These are phyloP conservation scores for Aspergillus intermedius DNA, from an alignment of 2,329 filamentous ascomycete genomes.

Conservation along the genomic window DNA sequence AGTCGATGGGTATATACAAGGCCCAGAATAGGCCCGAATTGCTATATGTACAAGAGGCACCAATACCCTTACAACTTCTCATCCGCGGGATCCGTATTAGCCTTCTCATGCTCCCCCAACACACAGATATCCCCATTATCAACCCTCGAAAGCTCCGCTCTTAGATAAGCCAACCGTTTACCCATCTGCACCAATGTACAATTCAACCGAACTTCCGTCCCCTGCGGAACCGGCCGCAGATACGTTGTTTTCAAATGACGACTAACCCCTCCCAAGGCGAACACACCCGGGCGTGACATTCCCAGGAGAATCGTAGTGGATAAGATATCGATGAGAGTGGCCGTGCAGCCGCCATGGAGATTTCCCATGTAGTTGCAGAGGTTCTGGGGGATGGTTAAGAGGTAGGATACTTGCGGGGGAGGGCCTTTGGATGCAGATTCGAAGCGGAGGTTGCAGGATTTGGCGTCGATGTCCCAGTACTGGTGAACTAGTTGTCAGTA, in stretches of 20 bases:
- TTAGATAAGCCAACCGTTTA: conserved; percentile 47
- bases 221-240: conserved; percentile 54
- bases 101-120: conserved; percentile 60
- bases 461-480: conserved; percentile 25
- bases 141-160: conserved; percentile 50
- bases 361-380: conserved; percentile 89
- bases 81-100: conserved; percentile 48
- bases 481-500: conserved; percentile 7
- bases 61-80: conserved; percentile 7
- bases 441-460: conserved; percentile 28
- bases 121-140: conserved; percentile 50
- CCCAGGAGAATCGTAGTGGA: conserved; percentile 56
- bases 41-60: neutral
- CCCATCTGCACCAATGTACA: conserved; percentile 55
- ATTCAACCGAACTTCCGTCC: conserved; percentile 47
- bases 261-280: conserved; percentile 57
- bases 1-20: neutral
- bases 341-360: conserved; percentile 73
- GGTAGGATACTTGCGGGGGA: conserved; percentile 28
- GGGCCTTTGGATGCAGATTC: conserved; percentile 32
- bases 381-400: conserved; percentile 65
- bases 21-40: neutral
- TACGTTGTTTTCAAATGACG: conserved; percentile 63
- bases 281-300: conserved; percentile 54
- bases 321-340: conserved; percentile 61